phyloP scores from a whole-genome alignment of 257 asterid species.

The Solanum lignicaule region DNA sequence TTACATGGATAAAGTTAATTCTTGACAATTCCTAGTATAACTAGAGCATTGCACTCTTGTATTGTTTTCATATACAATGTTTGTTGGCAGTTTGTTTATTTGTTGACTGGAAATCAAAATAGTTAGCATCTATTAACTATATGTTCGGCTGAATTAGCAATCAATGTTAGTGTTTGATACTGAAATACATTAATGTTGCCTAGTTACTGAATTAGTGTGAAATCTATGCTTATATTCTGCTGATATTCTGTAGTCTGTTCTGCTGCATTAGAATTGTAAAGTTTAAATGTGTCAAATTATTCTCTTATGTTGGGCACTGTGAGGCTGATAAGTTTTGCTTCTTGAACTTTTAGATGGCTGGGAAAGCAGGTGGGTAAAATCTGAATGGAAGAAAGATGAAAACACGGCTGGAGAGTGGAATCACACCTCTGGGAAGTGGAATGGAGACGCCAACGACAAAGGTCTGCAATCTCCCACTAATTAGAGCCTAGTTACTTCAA shows the following conservation, averaged over 20 bases:
- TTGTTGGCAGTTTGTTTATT: not conserved
- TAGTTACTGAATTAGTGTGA: not conserved
- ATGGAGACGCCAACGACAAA: slow-evolving; percentile 66
- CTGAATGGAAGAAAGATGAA: slow-evolving; percentile 97
- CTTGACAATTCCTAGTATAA: not conserved
- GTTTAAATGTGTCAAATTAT: not conserved
- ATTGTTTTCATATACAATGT: not conserved
- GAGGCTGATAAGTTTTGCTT: slow-evolving; percentile 7
- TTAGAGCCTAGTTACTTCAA: not conserved
- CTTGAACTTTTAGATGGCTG: slow-evolving; percentile 53
- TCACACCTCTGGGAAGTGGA: slow-evolving; percentile 94
- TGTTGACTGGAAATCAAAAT: not conserved
- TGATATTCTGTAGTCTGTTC: not conserved
- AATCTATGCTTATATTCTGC: not conserved
- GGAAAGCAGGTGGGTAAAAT: slow-evolving; percentile 91
- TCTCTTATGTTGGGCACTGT: not conserved
- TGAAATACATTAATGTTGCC: not conserved
- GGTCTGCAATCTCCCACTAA: slow-evolving; percentile 17
- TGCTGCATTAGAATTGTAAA: not conserved
- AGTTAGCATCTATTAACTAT: not conserved
- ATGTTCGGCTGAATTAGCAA: not conserved
- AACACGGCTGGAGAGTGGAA: slow-evolving; percentile 96
- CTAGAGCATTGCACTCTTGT: not conserved
- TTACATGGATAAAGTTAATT: not conserved
- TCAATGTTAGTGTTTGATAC: not conserved